A percentile compares a stretch with the other conserved stretches of the same genome.
Conservation (phyloP, 2,329 filamentous ascomycete species). For the Epicoccum nigrum region DNA sequence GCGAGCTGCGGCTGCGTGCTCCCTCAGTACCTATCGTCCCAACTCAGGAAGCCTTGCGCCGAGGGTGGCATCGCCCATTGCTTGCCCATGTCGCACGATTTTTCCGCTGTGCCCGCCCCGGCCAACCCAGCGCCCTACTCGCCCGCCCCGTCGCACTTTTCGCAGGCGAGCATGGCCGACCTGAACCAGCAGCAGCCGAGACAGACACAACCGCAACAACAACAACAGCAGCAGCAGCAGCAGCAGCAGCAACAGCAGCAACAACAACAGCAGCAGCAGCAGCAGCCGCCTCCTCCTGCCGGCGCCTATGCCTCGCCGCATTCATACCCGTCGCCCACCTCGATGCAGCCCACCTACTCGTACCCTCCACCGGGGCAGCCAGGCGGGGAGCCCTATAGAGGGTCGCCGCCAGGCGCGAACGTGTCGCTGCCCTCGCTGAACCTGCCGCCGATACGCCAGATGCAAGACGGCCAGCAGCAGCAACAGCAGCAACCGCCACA, state of each 20-base stretch:
- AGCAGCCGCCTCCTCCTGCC: conserved; percentile 13
- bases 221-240: conserved; percentile 21
- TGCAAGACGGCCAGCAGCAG: conserved; percentile 53
- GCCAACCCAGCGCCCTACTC: conserved; percentile 37
- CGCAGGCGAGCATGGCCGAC: conserved; percentile 43
- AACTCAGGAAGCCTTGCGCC: conserved; percentile 31
- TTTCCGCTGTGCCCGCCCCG: conserved; percentile 25
- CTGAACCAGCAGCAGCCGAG: conserved; percentile 39
- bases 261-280: conserved; percentile 27
- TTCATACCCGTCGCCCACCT: conserved; percentile 57
- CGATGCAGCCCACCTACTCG: conserved; percentile 56
- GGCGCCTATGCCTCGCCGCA: conserved; percentile 54
- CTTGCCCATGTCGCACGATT: conserved; percentile 44
- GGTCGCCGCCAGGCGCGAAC: conserved; percentile 53
- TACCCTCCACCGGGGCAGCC: conserved; percentile 52
- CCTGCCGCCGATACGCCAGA: conserved; percentile 57
- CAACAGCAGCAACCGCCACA: conserved; percentile 43
- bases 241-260: conserved; percentile 29
- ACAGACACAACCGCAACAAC: conserved; percentile 17
- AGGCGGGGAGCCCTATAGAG: conserved; percentile 53
- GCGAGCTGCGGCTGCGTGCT: conserved; percentile 28
- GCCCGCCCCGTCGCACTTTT: conserved; percentile 42
- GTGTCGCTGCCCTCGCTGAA: conserved; percentile 55
- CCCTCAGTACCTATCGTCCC: conserved; percentile 12
- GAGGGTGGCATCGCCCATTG: conserved; percentile 31